Evolutionary conservation across 2,329 filamentous ascomycete species (phyloP).

Genomic region (Diplodia mutila): DNA sequence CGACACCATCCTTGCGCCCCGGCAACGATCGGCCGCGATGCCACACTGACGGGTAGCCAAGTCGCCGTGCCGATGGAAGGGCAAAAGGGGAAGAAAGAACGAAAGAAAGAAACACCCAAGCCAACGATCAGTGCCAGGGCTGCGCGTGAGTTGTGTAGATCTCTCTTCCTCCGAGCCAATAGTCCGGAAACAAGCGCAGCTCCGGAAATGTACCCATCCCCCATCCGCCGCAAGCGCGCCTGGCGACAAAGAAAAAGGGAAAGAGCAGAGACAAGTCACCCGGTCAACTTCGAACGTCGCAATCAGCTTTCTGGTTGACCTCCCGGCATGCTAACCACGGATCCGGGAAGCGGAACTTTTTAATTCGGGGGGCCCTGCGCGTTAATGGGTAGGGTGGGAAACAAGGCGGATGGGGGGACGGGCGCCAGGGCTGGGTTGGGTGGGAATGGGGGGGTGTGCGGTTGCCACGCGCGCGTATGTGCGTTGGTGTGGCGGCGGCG

Average conservation of each 20-base stretch:
- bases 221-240: not conserved
- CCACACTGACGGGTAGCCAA: too few relatives aligned
- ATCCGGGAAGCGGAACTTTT: not conserved
- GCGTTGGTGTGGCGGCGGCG: not conserved
- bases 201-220: too few relatives aligned
- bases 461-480: not conserved
- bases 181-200: too few relatives aligned
- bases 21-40: too few relatives aligned
- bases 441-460: not conserved
- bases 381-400: not conserved
- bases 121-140: too few relatives aligned
- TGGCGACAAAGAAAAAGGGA: not conserved
- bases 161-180: too few relatives aligned
- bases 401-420: not conserved
- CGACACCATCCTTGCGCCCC: too few relatives aligned
- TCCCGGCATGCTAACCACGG: constrained; percentile 17
- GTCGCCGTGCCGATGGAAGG: too few relatives aligned
- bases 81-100: too few relatives aligned
- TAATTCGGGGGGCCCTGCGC: not conserved
- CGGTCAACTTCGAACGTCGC: constrained; percentile 12
- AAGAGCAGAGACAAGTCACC: not conserved
- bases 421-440: too few relatives aligned
- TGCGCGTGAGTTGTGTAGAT: too few relatives aligned
- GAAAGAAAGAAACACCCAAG: too few relatives aligned
- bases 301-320: constrained; percentile 8